These are phyloP conservation scores for Cytospora piceae DNA, from an alignment of 2,329 filamentous ascomycete species.

Conservation along the genomic window DNA sequence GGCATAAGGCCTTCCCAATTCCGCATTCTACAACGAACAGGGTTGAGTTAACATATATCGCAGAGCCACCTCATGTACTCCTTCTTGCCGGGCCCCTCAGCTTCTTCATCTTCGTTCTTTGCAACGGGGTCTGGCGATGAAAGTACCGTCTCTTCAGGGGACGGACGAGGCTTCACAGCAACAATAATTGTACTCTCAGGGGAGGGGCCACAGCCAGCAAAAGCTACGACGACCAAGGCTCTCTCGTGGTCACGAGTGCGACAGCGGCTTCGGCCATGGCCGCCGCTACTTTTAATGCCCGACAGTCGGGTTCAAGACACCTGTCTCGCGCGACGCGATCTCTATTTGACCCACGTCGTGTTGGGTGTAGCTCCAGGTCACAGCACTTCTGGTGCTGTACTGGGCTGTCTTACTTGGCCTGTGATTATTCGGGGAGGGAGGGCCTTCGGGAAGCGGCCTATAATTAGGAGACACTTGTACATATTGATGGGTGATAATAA, in stretches of 20 bases:
- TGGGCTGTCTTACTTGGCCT: conserved; percentile 11
- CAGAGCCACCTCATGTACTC: conserved; percentile 47
- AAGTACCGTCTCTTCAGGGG: conserved; percentile 51
- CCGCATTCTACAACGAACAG: conserved; percentile 29
- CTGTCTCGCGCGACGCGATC: background rate
- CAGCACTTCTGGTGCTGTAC: conserved; percentile 5
- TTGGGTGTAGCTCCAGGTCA: conserved; percentile 2
- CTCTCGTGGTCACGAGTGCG: conserved; percentile 42
- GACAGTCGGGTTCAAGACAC: conserved; percentile 7
- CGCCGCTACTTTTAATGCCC: background rate
- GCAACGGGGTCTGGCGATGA: conserved; percentile 43
- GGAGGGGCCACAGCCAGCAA: conserved; percentile 42
- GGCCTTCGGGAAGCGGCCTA: background rate
- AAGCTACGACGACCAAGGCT: conserved; percentile 50
- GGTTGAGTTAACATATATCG: conserved; percentile 17
- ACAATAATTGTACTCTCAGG: conserved; percentile 44
- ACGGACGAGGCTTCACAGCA: conserved; percentile 54
- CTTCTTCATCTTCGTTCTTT: conserved; percentile 43
- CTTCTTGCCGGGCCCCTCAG: conserved; percentile 54
- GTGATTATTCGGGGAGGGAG: background rate
- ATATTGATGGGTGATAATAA: conserved; percentile 2
- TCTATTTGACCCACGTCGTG: background rate
- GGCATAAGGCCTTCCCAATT: background rate
- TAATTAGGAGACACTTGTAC: conserved; percentile 9
- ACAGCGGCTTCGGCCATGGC: conserved; percentile 15